Evolutionary conservation across 73 alveolate species (phyloP).

Genomic region (Paramecium primaurelia): DNA sequence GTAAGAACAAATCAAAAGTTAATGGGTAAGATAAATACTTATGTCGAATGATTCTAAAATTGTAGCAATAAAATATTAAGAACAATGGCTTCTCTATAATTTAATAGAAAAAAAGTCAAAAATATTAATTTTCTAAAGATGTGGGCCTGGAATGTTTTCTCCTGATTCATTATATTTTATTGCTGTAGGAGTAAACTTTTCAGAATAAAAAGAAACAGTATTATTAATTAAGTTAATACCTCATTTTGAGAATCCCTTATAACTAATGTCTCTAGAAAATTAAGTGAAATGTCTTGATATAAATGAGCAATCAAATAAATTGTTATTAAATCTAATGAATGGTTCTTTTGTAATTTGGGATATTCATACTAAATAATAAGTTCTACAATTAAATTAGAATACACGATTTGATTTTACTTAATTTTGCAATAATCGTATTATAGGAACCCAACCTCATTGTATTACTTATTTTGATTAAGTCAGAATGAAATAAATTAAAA

Average conservation of each 20-base stretch:
- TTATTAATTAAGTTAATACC: background rate
- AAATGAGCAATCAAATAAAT: background rate
- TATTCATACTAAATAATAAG: background rate
- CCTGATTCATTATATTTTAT: background rate
- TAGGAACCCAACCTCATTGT: background rate
- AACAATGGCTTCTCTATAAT: conserved; percentile 6
- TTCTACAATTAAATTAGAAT: background rate
- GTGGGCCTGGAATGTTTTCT: conserved; percentile 17
- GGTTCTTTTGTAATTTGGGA: background rate
- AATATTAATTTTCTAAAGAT: background rate
- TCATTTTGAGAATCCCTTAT: background rate
- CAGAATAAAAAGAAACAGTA: background rate
- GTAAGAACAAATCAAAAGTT: background rate
- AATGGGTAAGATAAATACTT: background rate
- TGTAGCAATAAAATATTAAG: background rate
- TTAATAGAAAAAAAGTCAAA: background rate
- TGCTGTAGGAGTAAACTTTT: background rate
- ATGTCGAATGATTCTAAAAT: background rate
- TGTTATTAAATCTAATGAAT: background rate
- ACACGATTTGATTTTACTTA: background rate
- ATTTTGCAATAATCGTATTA: background rate
- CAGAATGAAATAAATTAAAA: background rate
- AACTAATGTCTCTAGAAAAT: background rate
- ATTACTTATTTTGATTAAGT: background rate
- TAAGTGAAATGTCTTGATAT: background rate